These are phyloP conservation scores for Starmerella davenportii DNA, from an alignment of 805 yeast genomes.

Conservation along the genomic window DNA sequence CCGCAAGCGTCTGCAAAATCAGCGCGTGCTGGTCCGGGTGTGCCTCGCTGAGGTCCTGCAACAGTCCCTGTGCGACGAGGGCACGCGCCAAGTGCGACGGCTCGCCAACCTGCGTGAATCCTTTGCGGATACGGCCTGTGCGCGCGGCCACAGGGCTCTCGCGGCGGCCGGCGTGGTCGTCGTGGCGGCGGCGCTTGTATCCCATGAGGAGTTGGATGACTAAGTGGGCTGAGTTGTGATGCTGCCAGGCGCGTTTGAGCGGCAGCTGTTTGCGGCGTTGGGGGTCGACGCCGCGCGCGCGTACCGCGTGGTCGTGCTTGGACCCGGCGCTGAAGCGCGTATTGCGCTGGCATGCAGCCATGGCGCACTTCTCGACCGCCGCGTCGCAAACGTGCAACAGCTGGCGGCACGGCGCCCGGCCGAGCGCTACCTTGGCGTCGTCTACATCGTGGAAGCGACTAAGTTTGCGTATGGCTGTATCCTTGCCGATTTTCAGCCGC, in stretches of 20 bases:
- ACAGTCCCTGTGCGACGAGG: constrained; percentile 16
- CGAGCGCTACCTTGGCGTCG: constrained; percentile 52
- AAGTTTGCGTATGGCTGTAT: constrained; percentile 57
- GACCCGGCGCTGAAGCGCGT: constrained; percentile 16
- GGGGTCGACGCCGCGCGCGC: constrained; percentile 29
- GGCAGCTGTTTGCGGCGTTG: constrained; percentile 22
- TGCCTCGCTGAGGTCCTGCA: constrained; percentile 28
- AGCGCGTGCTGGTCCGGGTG: constrained; percentile 48
- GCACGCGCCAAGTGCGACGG: constrained; percentile 21
- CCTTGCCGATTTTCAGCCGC: constrained; percentile 47
- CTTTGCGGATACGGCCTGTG: constrained; percentile 19
- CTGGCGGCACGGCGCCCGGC: constrained; percentile 45
- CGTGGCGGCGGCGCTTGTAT: constrained; percentile 13
- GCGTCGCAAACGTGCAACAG: constrained; percentile 36
- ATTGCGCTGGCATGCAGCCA: constrained; percentile 23
- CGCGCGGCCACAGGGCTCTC: constrained; percentile 10
- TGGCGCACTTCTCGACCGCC: constrained; percentile 23
- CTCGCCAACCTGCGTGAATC: constrained; percentile 45
- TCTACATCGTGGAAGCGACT: constrained; percentile 61
- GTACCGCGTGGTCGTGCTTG: constrained; percentile 23
- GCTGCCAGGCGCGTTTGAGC: constrained; percentile 7
- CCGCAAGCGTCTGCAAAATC: constrained; percentile 43
- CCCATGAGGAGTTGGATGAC: not conserved
- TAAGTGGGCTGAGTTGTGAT: not conserved
- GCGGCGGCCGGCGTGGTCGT: constrained; percentile 6